Evolutionary conservation across 208 protist genomes (phyloP).

Genomic region (Herpetomonas tarakana): DNA sequence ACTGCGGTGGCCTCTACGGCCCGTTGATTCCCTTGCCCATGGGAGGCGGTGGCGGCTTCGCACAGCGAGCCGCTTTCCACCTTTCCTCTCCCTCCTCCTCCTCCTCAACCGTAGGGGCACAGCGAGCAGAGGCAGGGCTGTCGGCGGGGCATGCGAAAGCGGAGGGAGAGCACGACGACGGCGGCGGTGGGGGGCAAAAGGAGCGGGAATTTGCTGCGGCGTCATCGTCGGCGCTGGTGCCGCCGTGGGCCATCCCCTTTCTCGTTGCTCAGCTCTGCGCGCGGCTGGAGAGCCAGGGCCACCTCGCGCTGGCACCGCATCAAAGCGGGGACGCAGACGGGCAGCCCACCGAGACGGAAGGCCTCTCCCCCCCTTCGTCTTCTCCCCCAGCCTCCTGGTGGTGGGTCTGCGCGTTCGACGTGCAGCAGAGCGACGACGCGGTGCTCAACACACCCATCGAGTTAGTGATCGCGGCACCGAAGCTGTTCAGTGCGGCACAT

Average conservation of each 20-base stretch:
- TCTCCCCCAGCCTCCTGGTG: constrained; percentile 10
- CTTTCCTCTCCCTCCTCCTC: neutral
- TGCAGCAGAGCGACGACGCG: constrained; percentile 38
- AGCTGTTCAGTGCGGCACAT: constrained; percentile 30
- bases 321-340: too few relatives aligned
- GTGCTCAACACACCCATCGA: constrained; percentile 41
- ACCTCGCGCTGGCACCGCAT: neutral
- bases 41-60: constrained; percentile 17
- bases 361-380: neutral
- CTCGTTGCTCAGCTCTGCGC: constrained; percentile 43
- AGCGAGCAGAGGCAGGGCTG: too few relatives aligned
- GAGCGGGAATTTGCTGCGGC: neutral
- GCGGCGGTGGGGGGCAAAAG: neutral
- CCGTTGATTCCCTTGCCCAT: constrained; percentile 17
- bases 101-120: neutral
- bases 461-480: constrained; percentile 54
- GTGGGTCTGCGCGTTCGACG: constrained; percentile 52
- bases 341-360: too few relatives aligned
- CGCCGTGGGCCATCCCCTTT: constrained; percentile 58
- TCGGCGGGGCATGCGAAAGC: too few relatives aligned
- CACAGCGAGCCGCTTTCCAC: constrained; percentile 33
- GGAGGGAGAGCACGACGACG: neutral
- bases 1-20: constrained; percentile 42
- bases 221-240: constrained; percentile 17
- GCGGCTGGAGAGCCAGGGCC: constrained; percentile 14